These are phyloP conservation scores for Parasarocladium wereldwijsianum DNA, from an alignment of 2,329 filamentous ascomycete genomes.

Conservation along the genomic window DNA sequence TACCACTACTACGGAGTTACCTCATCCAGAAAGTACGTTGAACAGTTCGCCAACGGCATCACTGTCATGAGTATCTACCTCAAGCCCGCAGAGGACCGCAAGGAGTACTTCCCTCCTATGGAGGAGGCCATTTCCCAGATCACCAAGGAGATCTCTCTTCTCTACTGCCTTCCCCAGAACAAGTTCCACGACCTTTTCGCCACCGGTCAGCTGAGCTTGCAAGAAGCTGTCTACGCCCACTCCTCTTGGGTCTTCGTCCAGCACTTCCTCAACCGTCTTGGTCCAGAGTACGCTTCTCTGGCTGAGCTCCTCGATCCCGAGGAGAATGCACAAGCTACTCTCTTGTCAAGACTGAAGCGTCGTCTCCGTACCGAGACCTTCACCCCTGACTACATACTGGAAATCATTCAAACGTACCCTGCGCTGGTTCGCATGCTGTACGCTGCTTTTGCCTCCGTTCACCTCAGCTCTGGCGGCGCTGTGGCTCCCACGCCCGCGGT, in stretches of 20 bases:
- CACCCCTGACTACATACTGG: constrained; percentile 92
- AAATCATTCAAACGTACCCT: constrained; percentile 89
- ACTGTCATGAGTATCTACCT: constrained; percentile 95
- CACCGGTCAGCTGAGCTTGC: constrained; percentile 71
- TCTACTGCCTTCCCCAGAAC: constrained; percentile 97
- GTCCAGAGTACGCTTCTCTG: constrained; percentile 80
- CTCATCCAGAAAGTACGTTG: constrained; percentile 90
- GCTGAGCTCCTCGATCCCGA: constrained; percentile 64
- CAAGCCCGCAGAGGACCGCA: constrained; percentile 46
- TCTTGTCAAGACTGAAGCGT: constrained; percentile 87
- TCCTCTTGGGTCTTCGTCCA: constrained; percentile 96
- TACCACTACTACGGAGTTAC: constrained; percentile 99
- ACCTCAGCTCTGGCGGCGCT: constrained; percentile 44
- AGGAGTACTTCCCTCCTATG: constrained; percentile 56
- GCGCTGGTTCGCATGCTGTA: constrained; percentile 78
- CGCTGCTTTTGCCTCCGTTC: constrained; percentile 77
- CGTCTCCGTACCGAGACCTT: constrained; percentile 92
- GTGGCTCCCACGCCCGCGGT: constrained; percentile 40
- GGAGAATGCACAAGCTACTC: constrained; percentile 73
- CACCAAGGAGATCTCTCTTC: constrained; percentile 91
- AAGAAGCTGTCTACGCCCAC: constrained; percentile 95
- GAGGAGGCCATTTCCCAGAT: constrained; percentile 96
- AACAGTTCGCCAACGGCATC: constrained; percentile 98
- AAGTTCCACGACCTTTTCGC: constrained; percentile 87
- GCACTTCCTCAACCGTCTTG: constrained; percentile 93